phyloP scores from a whole-genome alignment of 2,329 filamentous ascomycete genomes.

The Fusarium guadeloupense region DNA sequence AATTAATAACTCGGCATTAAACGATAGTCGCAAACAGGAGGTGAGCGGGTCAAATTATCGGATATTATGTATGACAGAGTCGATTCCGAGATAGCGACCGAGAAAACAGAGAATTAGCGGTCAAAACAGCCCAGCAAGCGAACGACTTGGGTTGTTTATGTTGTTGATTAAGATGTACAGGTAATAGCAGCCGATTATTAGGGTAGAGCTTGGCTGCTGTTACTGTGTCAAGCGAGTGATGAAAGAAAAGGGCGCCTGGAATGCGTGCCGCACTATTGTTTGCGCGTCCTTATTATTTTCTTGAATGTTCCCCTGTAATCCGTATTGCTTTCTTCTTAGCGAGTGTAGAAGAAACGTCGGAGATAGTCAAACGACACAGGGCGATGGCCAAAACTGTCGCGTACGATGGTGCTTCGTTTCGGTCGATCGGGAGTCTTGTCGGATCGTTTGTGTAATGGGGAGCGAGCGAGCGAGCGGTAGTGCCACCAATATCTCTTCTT shows the following conservation, averaged over 20 bases:
- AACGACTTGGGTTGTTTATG: constrained; percentile 26
- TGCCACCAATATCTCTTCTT: constrained; percentile 19
- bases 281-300: constrained; percentile 26
- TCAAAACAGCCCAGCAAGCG: constrained; percentile 29
- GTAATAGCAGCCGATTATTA: constrained; percentile 12
- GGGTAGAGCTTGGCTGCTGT: constrained; percentile 13
- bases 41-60: background rate
- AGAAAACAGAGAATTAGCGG: constrained; percentile 6
- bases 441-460: constrained; percentile 25
- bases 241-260: constrained; percentile 21
- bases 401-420: constrained; percentile 8
- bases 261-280: constrained; percentile 32
- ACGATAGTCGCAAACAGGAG: background rate
- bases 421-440: constrained; percentile 17
- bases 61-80: constrained; percentile 19
- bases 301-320: background rate
- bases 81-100: constrained; percentile 16
- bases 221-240: no score
- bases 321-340: constrained; percentile 10
- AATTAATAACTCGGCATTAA: constrained; percentile 17
- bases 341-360: constrained; percentile 13
- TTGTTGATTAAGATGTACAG: constrained; percentile 7
- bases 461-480: constrained; percentile 15
- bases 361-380: background rate
- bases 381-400: constrained; percentile 7